Evolutionary conservation across 768 basidiomycete species (phyloP).

Genomic region (Suillus bovinus): DNA sequence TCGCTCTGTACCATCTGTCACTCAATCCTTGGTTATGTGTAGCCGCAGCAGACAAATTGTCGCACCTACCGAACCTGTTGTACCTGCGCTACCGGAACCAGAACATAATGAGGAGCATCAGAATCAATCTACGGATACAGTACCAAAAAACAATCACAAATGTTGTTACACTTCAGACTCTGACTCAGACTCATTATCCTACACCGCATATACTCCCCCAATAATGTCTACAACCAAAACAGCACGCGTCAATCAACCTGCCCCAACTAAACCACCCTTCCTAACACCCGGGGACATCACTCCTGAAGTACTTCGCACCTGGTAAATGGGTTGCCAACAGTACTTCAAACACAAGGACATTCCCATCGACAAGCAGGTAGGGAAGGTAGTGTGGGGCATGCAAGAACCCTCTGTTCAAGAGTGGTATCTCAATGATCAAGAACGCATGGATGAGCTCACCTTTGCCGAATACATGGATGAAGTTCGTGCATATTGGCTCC

Average conservation of each 20-base stretch:
- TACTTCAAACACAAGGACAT: background rate
- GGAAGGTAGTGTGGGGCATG: background rate
- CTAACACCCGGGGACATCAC: background rate
- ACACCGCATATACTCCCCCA: background rate
- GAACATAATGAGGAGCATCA: too few relatives aligned
- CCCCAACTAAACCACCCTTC: background rate
- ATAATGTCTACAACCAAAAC: background rate
- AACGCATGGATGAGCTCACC: background rate
- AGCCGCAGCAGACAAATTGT: background rate
- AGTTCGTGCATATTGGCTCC: background rate
- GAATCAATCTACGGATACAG: too few relatives aligned
- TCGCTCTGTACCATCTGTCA: background rate
- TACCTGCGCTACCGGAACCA: background rate
- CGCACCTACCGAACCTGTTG: background rate
- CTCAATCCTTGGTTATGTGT: background rate
- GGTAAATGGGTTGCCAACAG: background rate
- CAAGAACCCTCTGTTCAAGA: background rate
- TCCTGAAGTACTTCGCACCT: background rate
- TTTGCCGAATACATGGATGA: background rate
- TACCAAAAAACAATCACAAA: too few relatives aligned
- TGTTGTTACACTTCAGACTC: background rate
- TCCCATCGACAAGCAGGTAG: background rate
- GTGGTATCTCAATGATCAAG: background rate
- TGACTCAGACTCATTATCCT: background rate
- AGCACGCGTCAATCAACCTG: background rate